Percentiles rank a stretch among this genome's conserved stretches.
Conservation (phyloP, 805 yeast genomes). For the Starmerella riodocensis region DNA sequence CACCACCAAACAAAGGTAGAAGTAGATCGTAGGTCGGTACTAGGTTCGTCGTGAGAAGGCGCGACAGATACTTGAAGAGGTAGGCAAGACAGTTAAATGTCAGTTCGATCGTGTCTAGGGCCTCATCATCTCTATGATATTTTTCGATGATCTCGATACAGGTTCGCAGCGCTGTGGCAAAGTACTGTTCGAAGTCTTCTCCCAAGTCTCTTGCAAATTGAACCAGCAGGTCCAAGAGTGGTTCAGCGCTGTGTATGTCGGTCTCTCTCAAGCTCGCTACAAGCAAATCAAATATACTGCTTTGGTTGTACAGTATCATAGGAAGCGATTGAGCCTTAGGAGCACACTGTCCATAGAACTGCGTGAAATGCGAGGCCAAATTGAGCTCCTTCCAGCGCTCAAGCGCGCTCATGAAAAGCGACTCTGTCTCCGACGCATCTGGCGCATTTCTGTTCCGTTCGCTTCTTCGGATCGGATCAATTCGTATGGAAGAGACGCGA, state of each 20-base stretch:
- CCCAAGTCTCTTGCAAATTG: slow-evolving; percentile 89
- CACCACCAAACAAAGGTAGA: slow-evolving; percentile 46
- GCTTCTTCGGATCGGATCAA: slow-evolving; percentile 46
- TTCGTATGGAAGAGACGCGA: slow-evolving; percentile 66
- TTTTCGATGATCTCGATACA: slow-evolving; percentile 37
- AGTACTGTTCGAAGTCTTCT: slow-evolving; percentile 70
- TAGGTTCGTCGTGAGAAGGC: slow-evolving; percentile 47
- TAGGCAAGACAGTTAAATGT: slow-evolving; percentile 75
- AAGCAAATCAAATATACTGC: slow-evolving; percentile 44
- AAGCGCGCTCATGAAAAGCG: slow-evolving; percentile 66
- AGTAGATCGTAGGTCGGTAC: slow-evolving; percentile 55
- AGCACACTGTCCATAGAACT: slow-evolving; percentile 44
- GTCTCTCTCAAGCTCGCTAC: slow-evolving; percentile 36
- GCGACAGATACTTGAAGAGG: slow-evolving; percentile 73
- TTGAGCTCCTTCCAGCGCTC: slow-evolving; percentile 85
- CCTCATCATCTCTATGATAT: slow-evolving; percentile 32
- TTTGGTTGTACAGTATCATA: slow-evolving; percentile 61
- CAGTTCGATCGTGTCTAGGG: slow-evolving; percentile 60
- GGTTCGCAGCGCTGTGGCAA: slow-evolving; percentile 38
- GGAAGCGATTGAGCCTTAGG: slow-evolving; percentile 57
- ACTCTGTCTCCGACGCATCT: slow-evolving; percentile 28
- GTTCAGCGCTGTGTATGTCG: slow-evolving; percentile 64
- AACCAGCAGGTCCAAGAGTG: slow-evolving; percentile 63
- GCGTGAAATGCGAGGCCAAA: slow-evolving; percentile 55
- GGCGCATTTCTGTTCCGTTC: slow-evolving; percentile 22